Conservation (phyloP, 1,284 basidiomycete genomes). For the Tilletia setariae region DNA sequence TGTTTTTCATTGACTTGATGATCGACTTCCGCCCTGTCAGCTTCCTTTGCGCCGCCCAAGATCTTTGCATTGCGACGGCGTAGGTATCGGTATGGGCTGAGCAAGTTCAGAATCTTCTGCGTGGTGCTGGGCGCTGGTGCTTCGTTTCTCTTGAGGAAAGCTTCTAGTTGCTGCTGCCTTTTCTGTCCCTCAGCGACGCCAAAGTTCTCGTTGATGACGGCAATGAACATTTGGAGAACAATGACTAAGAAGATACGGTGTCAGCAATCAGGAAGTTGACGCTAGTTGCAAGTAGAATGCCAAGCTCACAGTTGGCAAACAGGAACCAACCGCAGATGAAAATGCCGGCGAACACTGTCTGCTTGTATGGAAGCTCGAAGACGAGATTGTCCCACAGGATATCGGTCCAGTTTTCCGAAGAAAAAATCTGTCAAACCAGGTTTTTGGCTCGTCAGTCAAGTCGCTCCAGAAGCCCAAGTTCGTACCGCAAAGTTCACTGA, state of each 20-base stretch:
- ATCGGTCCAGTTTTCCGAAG: slow-evolving; percentile 90
- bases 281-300: not conserved
- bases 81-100: slow-evolving; percentile 89
- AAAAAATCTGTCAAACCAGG: slow-evolving; percentile 67
- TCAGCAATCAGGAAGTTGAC: not conserved
- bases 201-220: slow-evolving; percentile 97
- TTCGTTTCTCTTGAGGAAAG: slow-evolving; percentile 58
- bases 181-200: slow-evolving; percentile 87
- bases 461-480: too few species aligned
- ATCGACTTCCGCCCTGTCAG: slow-evolving; percentile 17
- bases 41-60: slow-evolving; percentile 21
- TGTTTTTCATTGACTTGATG: slow-evolving; percentile 14
- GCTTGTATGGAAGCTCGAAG: slow-evolving; percentile 67
- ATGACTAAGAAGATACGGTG: slow-evolving; percentile 62
- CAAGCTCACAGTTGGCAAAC: slow-evolving; percentile 78
- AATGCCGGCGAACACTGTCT: slow-evolving; percentile 70
- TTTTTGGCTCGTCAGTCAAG: not conserved
- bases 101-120: slow-evolving; percentile 60
- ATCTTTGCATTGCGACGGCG: slow-evolving; percentile 58
- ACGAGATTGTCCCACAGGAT: slow-evolving; percentile 71
- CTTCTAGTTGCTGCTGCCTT: slow-evolving; percentile 72
- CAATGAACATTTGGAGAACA: slow-evolving; percentile 95
- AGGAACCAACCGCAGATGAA: slow-evolving; percentile 84
- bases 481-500: slow-evolving; percentile 26
- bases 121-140: slow-evolving; percentile 36